Conservation (phyloP, 2,329 filamentous ascomycete species). For the Onygenales sp. region DNA sequence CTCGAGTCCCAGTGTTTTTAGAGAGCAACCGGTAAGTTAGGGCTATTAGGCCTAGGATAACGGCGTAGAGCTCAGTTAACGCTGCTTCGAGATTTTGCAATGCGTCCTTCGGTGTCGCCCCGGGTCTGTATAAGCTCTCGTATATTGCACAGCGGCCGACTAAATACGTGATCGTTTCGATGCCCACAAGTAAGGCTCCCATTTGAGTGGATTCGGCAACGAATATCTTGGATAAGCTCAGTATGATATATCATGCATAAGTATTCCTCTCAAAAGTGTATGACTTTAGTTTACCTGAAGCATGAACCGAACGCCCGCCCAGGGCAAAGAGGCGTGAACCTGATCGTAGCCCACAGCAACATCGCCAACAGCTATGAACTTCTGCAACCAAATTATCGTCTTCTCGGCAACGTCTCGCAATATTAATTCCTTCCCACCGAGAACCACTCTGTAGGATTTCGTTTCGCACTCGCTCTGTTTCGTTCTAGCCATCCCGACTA, state of each 20-base stretch:
- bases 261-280: not conserved
- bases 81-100: not conserved
- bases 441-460: not conserved
- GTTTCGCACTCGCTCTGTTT: not conserved
- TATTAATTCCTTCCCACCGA: slow-evolving; percentile 5
- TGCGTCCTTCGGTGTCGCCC: not conserved
- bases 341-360: slow-evolving; percentile 23
- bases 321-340: slow-evolving; percentile 23
- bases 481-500: not conserved
- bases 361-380: slow-evolving; percentile 17
- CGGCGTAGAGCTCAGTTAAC: not conserved
- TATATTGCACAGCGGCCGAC: slow-evolving; percentile 11
- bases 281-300: slow-evolving; percentile 14
- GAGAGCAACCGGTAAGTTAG: slow-evolving; percentile 2
- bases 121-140: slow-evolving; percentile 8
- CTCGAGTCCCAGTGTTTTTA: slow-evolving; percentile 2
- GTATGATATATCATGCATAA: not conserved
- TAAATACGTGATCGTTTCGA: slow-evolving; percentile 10
- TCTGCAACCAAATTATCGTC: not conserved
- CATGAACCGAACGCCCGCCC: slow-evolving; percentile 22
- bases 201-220: slow-evolving; percentile 11
- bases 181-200: slow-evolving; percentile 10
- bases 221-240: not conserved
- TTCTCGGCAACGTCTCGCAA: slow-evolving; percentile 8
- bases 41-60: not conserved